A percentile compares a stretch with the other conserved stretches of the same genome.
phyloP scores from a whole-genome alignment of 345 rosid species.

The Syzygium grande region DNA sequence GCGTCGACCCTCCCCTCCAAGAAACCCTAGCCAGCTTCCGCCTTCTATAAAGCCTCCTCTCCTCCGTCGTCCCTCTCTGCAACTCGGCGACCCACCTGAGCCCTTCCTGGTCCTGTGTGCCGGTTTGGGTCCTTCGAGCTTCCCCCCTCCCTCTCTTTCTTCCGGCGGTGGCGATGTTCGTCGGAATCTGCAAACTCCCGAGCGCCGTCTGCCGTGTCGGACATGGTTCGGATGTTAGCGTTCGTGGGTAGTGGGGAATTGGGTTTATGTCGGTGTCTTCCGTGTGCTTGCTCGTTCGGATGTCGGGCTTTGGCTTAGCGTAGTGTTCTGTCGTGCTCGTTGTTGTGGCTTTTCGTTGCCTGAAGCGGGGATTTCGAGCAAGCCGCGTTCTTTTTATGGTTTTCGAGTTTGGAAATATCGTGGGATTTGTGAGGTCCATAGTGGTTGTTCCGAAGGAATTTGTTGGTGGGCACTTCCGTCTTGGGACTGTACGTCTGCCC shows the following conservation, averaged over 20 bases:
- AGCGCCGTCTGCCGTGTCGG: neutral
- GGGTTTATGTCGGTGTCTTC: neutral
- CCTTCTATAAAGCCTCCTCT: neutral
- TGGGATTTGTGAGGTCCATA: neutral
- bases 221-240: neutral
- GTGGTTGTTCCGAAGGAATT: neutral
- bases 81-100: neutral
- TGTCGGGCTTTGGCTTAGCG: neutral
- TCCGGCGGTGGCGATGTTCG: neutral
- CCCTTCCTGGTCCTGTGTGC: neutral
- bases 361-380: neutral
- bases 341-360: neutral
- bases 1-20: neutral
- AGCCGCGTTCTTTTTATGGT: neutral
- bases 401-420: neutral
- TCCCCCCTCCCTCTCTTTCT: too few species aligned
- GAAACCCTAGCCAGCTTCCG: neutral
- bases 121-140: neutral
- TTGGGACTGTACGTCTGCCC: neutral
- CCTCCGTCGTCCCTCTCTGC: neutral
- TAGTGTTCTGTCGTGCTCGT: neutral
- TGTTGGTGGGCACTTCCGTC: neutral
- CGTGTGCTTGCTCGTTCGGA: neutral
- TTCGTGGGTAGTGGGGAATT: neutral
- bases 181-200: neutral